These are phyloP conservation scores for Rhizopogon vinicolor DNA, from an alignment of 768 basidiomycete species.

Conservation along the genomic window DNA sequence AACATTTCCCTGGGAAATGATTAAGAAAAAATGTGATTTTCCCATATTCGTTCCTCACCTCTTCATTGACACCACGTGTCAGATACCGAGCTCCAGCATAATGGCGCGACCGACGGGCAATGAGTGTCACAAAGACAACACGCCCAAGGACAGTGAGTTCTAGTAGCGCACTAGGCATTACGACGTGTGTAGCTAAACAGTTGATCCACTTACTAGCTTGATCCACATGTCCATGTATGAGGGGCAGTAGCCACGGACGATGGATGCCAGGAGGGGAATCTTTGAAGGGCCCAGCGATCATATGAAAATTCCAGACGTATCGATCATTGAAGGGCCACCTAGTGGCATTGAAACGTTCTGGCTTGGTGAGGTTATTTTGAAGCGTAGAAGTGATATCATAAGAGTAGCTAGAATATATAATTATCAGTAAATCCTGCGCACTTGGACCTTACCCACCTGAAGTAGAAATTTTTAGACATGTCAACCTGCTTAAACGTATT, in stretches of 20 bases:
- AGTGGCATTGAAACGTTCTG: slow-evolving; percentile 36
- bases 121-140: slow-evolving; percentile 89
- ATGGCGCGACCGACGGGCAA: slow-evolving; percentile 90
- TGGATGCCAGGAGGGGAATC: slow-evolving; percentile 35
- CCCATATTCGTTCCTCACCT: slow-evolving; percentile 41
- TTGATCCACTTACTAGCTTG: slow-evolving; percentile 84
- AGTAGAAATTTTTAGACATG: slow-evolving; percentile 99
- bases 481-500: slow-evolving; percentile 95
- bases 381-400: slow-evolving; percentile 97
- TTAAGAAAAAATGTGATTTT: neutral
- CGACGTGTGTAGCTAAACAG: neutral
- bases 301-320: slow-evolving; percentile 93
- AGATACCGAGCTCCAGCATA: slow-evolving; percentile 95
- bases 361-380: slow-evolving; percentile 81
- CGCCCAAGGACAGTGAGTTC: slow-evolving; percentile 89
- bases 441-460: slow-evolving; percentile 52
- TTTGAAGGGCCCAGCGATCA: slow-evolving; percentile 68
- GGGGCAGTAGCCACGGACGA: slow-evolving; percentile 82
- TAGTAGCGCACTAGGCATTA: slow-evolving; percentile 25
- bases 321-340: slow-evolving; percentile 77
- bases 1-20: slow-evolving; percentile 75
- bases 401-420: slow-evolving; percentile 59
- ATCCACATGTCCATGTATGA: slow-evolving; percentile 95
- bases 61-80: slow-evolving; percentile 90
- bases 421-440: neutral